Conservation (phyloP, 345 rosid genomes). For the Ceriops zippeliana region DNA sequence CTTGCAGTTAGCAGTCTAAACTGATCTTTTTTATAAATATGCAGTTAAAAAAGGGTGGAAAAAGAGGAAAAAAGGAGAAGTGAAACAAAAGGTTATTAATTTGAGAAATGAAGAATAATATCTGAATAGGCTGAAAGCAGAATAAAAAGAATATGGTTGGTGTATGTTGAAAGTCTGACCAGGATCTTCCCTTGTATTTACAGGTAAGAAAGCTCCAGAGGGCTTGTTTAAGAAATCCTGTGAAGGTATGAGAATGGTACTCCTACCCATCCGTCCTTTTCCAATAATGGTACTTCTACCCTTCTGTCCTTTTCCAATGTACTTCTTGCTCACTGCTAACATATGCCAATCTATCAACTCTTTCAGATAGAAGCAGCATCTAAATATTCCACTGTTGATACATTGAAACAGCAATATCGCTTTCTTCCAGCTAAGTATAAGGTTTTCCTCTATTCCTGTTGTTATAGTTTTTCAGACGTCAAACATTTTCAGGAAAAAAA, state of each 20-base stretch:
- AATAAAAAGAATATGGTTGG: neutral
- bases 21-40: neutral
- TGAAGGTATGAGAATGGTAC: conserved; percentile 51
- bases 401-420: conserved; percentile 76
- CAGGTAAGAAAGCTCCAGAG: conserved; percentile 92
- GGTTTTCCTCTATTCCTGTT: conserved; percentile 38
- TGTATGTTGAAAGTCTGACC: conserved; percentile 19
- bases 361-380: conserved; percentile 88
- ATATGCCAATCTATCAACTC: conserved; percentile 9
- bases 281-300: conserved; percentile 1
- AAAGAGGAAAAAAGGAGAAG: neutral
- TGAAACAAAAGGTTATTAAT: neutral
- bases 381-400: conserved; percentile 89
- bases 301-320: neutral
- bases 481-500: too few relatives aligned
- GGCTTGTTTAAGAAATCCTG: conserved; percentile 86
- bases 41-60: neutral
- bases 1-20: too few relatives aligned
- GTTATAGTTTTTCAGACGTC: neutral
- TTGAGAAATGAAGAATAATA: neutral
- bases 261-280: conserved; percentile 1
- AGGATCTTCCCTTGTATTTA: conserved; percentile 18
- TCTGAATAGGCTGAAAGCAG: neutral
- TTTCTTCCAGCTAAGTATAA: conserved; percentile 80
- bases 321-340: conserved; percentile 9